These are phyloP conservation scores for Arthroderma sp. DNA, from an alignment of 2,329 filamentous ascomycete genomes.

Conservation along the genomic window DNA sequence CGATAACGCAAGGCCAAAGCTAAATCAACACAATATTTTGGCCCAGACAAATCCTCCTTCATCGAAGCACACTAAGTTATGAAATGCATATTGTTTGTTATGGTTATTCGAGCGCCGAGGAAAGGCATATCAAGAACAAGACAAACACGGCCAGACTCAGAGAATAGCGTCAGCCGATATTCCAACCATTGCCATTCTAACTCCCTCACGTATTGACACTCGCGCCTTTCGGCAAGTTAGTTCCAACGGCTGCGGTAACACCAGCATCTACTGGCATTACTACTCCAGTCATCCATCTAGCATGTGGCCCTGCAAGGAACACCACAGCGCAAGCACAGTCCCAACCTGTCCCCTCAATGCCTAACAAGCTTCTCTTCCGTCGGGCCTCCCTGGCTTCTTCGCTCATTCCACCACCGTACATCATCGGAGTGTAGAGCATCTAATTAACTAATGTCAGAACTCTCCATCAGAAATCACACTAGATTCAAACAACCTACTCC, in stretches of 20 bases:
- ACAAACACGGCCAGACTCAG: too few species aligned
- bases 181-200: neutral
- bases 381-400: conserved; percentile 37
- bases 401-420: conserved; percentile 39
- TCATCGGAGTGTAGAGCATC: conserved; percentile 45
- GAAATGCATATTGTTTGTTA: too few species aligned
- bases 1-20: too few species aligned
- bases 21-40: too few species aligned
- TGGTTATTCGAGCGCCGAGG: too few species aligned
- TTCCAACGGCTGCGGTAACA: conserved; percentile 31
- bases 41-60: too few species aligned
- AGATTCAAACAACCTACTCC: conserved; percentile 17
- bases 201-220: conserved; percentile 20
- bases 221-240: conserved; percentile 26
- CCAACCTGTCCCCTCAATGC: conserved; percentile 42
- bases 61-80: too few species aligned
- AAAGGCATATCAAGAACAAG: too few species aligned
- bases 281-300: conserved; percentile 39
- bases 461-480: too few species aligned
- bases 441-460: too few species aligned
- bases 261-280: conserved; percentile 38
- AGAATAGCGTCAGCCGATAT: too few species aligned
- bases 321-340: conserved; percentile 39
- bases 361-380: conserved; percentile 37
- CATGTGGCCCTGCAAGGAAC: conserved; percentile 40